Base-by-base conservation (phyloP, 768 basidiomycete genomes). In the Phaeotremella fagi region DNA sequence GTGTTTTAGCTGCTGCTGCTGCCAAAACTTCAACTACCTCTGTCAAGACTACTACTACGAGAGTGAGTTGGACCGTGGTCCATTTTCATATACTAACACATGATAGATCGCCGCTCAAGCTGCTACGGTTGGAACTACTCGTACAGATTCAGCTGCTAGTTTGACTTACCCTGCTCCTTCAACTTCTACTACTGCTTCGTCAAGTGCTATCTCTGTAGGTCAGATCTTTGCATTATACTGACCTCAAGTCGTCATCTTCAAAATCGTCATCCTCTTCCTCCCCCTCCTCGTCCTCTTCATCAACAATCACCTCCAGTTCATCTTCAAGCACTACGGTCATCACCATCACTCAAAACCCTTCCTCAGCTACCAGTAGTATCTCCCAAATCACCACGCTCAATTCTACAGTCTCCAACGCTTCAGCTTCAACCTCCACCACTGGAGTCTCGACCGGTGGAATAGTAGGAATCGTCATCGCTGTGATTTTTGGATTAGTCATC, bases 381-480 rank as follows among this genome's bases (percentile, higher is more conserved):
- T 36, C 52, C 36, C 44, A 45, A 20, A 44, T 50, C 20, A 45
- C 46, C 24, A 36, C 45, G 20, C 18, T 23, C 3, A 37, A 35
- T 26, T 38, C 57, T 27, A 52, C 52, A 12, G 48, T 38, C 16
- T 52, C 23, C 15, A 37, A 52, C 24, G n/a, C 48, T 44, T 44
- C 49, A 28, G 25, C 45, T 7, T 41, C 54, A 27, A 47, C 57
- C 2, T 33, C 26, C 15, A 9, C 23, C 7, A 7, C 23, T 35
- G 50, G 55, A 41, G 44, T 67, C 50, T 66, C 64, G 0, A 67
- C 66, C 22, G 68, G 68, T 28, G 54, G 47, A 9, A 49, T 70
- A 29, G 63, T 64, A 20, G 68, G 68, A 23, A 48, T 59, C 35
- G 68, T 60, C 14, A 27, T 65, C 15, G 68, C 58, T 20, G 65